phyloP scores from a whole-genome alignment of 805 yeast genomes.

The Wickerhamomyces mucosus region DNA sequence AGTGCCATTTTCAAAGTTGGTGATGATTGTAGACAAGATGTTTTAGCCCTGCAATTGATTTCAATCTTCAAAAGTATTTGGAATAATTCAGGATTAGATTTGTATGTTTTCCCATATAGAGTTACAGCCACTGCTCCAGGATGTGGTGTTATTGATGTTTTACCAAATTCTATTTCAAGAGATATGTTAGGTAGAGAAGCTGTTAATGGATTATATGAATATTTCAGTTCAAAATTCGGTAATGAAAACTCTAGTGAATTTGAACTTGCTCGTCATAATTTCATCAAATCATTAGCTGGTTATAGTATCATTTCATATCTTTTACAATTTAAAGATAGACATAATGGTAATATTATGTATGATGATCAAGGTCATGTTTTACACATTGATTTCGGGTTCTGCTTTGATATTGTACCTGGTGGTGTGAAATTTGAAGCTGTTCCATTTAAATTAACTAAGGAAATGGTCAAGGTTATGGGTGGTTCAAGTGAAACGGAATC shows the following conservation, averaged over 20 bases:
- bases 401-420: constrained; percentile 98
- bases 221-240: constrained; percentile 86
- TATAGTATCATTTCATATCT: constrained; percentile 87
- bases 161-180: constrained; percentile 90
- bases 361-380: constrained; percentile 91
- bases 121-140: constrained; percentile 99
- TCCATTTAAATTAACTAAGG: constrained; percentile 92
- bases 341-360: constrained; percentile 95
- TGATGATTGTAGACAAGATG: constrained; percentile 98
- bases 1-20: constrained; percentile 98
- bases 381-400: constrained; percentile 97
- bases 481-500: constrained; percentile 80
- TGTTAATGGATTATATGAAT: constrained; percentile 91
- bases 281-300: constrained; percentile 89
- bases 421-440: constrained; percentile 98
- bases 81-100: constrained; percentile 79
- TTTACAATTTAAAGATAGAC: constrained; percentile 93
- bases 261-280: constrained; percentile 86
- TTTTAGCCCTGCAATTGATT: constrained; percentile 83
- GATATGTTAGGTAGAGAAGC: constrained; percentile 99
- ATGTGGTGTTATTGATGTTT: constrained; percentile 96
- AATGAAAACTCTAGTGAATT: constrained; percentile 86
- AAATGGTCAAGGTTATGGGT: constrained; percentile 96
- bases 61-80: constrained; percentile 88
- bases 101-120: constrained; percentile 85